phyloP scores from a whole-genome alignment of 2,329 filamentous ascomycete species.

The Exophiala alcalophila region DNA sequence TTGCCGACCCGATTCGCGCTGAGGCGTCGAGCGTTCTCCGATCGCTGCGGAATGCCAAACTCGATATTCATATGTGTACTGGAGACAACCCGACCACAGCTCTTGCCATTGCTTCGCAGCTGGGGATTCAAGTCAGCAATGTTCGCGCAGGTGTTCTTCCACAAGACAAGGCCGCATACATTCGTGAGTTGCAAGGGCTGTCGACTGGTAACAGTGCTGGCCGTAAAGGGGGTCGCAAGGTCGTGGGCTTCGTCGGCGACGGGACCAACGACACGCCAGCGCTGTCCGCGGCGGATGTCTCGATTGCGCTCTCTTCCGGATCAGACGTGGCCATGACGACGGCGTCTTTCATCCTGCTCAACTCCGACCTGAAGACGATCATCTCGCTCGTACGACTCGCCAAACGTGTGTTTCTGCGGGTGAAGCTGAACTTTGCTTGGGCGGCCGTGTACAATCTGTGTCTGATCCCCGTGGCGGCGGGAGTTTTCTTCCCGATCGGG shows the following conservation, averaged over 20 bases:
- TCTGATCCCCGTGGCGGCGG: conserved; percentile 76
- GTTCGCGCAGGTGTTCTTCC: conserved; percentile 87
- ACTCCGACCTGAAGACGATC: conserved; percentile 66
- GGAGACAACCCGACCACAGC: conserved; percentile 89
- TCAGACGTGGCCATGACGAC: conserved; percentile 80
- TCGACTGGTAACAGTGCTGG: conserved; percentile 48
- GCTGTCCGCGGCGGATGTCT: conserved; percentile 74
- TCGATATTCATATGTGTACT: conserved; percentile 86
- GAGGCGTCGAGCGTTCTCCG: conserved; percentile 66
- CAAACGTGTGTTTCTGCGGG: conserved; percentile 68
- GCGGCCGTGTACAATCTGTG: conserved; percentile 77
- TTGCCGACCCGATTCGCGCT: conserved; percentile 75
- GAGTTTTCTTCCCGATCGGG: conserved; percentile 65
- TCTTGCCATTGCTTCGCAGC: conserved; percentile 67
- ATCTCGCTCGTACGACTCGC: conserved; percentile 72
- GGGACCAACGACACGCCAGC: conserved; percentile 85
- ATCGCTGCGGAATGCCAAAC: conserved; percentile 58
- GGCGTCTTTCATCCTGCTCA: conserved; percentile 76
- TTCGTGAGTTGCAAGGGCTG: conserved; percentile 38
- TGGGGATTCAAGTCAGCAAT: conserved; percentile 70
- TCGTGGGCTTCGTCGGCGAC: conserved; percentile 81
- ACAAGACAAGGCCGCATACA: conserved; percentile 63
- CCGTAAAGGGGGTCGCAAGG: conserved; percentile 40
- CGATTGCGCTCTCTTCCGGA: conserved; percentile 76
- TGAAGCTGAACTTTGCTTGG: conserved; percentile 84